Evolutionary conservation across 441 rosid genomes (phyloP), one percentile per base, ranked within the genome.

Genomic region (Aleurites moluccanus): DNA sequence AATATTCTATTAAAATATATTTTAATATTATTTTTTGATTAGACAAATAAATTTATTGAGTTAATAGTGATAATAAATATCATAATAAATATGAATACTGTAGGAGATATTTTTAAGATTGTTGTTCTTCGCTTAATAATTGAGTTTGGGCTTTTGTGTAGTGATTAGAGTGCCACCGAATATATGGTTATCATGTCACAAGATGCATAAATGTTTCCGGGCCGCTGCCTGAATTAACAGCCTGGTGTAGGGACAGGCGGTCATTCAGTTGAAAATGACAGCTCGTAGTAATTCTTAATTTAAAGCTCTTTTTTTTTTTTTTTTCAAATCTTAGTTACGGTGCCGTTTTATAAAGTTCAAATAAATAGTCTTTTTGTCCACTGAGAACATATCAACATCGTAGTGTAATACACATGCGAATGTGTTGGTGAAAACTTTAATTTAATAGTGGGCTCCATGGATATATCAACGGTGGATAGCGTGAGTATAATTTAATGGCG

Each of bases 171-270:
- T n/a, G n/a, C n/a, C n/a, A n/a, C n/a, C n/a, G n/a, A n/a, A n/a
- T n/a, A n/a, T n/a, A n/a, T n/a, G n/a, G n/a, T n/a, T n/a, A n/a
- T n/a, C n/a, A n/a, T n/a, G n/a, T n/a, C n/a, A n/a, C n/a, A n/a
- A n/a, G n/a, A n/a, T n/a, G n/a, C n/a, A n/a, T 23, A 62, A 69
- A 70, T 56, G 10, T 20, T 0, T 10, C 15, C 4, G 25, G 18
- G n/a, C 18, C 23, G 61, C 50, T 75, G 66, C 50, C 77, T 67
- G 38, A 45, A 59, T 30, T 49, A 20, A 68, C 70, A 75, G 73
- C 30, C 74, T 75, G 64, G 74, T 69, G 13, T 69, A 38, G 11
- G 13, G 69, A 61, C 78, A 69, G 78, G 69, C 50, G 38, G 52
- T 35, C 10, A 56, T 15, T 16, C 28, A 1, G 5, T 4, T 4